Evolutionary conservation across 2,329 filamentous ascomycete species (phyloP).

Genomic region (Colletotrichum zoysiae): DNA sequence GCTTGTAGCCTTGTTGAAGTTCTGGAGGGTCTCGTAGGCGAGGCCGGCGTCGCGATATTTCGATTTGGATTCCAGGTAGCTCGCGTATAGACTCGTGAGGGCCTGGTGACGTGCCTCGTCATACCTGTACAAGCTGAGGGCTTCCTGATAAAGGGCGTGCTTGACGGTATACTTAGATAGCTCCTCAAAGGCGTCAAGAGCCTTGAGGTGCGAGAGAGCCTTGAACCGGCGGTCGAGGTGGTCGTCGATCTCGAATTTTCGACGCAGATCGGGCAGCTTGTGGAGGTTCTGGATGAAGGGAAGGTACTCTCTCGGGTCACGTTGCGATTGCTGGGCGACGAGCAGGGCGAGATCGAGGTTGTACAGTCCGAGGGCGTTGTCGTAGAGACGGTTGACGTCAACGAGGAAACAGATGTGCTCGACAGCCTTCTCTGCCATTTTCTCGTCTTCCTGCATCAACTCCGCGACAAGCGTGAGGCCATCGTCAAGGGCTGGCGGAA

Average conservation of each 20-base stretch:
- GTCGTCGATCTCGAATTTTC: constrained; percentile 89
- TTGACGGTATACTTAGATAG: constrained; percentile 82
- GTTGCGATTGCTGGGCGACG: constrained; percentile 95
- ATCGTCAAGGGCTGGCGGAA: constrained; percentile 88
- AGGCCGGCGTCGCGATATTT: constrained; percentile 88
- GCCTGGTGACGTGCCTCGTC: constrained; percentile 73
- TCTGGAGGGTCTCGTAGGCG: constrained; percentile 86
- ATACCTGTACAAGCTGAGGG: constrained; percentile 87
- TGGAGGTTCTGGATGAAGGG: constrained; percentile 93
- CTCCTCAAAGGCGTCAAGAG: constrained; percentile 81
- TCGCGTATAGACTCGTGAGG: constrained; percentile 84
- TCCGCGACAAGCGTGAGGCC: constrained; percentile 84
- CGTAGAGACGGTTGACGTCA: constrained; percentile 92
- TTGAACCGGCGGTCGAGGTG: constrained; percentile 82
- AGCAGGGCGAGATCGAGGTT: constrained; percentile 90
- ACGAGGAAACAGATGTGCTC: constrained; percentile 98
- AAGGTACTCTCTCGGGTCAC: constrained; percentile 94
- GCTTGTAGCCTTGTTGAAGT: constrained; percentile 80
- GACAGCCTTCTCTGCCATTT: constrained; percentile 86
- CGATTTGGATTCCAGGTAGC: constrained; percentile 79
- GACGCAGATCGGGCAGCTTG: constrained; percentile 75
- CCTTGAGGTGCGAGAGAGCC: constrained; percentile 81
- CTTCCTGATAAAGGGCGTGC: constrained; percentile 82
- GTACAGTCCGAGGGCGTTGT: constrained; percentile 90
- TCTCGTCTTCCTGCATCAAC: constrained; percentile 75